Evolutionary conservation across 2,329 filamentous ascomycete genomes (phyloP).

Genomic region (Emergomyces orientalis): DNA sequence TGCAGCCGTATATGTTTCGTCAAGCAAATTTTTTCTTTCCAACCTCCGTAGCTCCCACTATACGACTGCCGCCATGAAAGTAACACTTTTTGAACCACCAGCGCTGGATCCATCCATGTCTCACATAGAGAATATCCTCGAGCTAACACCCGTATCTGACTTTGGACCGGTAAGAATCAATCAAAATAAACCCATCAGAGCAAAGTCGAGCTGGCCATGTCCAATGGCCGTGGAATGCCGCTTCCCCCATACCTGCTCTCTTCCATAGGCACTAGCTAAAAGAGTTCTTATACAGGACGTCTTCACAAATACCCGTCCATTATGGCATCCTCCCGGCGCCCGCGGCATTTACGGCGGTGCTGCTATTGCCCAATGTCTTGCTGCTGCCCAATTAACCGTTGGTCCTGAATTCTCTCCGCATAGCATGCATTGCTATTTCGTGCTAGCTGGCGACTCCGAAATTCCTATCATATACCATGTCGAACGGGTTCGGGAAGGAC

Average conservation of each 20-base stretch:
- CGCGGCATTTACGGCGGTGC: slow-evolving; percentile 89
- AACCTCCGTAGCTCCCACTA: not conserved
- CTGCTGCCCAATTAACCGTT: slow-evolving; percentile 81
- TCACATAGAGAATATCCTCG: slow-evolving; percentile 79
- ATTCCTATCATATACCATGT: slow-evolving; percentile 92
- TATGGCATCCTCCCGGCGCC: slow-evolving; percentile 88
- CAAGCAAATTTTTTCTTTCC: not conserved
- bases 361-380: slow-evolving; percentile 84
- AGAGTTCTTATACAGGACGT: slow-evolving; percentile 53
- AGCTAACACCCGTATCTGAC: slow-evolving; percentile 63
- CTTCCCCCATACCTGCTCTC: not conserved
- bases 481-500: slow-evolving; percentile 82
- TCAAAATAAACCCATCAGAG: not conserved
- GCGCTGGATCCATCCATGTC: slow-evolving; percentile 63
- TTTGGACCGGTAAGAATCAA: slow-evolving; percentile 48
- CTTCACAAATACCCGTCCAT: slow-evolving; percentile 84
- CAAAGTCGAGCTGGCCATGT: not conserved
- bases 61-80: slow-evolving; percentile 12
- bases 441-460: slow-evolving; percentile 75
- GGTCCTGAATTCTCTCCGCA: slow-evolving; percentile 71
- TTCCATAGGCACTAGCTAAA: too few species aligned
- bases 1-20: not conserved
- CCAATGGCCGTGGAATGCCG: not conserved
- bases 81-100: slow-evolving; percentile 66
- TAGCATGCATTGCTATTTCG: slow-evolving; percentile 98